phyloP scores from a whole-genome alignment of 352 stramenopile genomes.

The Phytophthora palmivora region DNA sequence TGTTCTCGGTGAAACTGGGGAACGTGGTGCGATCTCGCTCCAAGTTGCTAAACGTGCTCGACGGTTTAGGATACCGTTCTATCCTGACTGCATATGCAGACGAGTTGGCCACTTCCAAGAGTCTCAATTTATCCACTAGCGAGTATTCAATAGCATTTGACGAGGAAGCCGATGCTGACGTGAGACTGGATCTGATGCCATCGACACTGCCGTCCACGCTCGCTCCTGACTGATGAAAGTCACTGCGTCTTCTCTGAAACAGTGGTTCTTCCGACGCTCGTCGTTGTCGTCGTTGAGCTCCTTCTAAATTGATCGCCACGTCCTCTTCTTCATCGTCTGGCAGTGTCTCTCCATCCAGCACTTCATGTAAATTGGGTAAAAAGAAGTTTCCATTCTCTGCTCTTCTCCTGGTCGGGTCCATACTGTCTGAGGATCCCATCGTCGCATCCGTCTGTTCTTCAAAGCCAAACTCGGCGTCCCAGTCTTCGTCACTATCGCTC shows the following conservation, averaged over 20 bases:
- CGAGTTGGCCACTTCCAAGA: slow-evolving; percentile 75
- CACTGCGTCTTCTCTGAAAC: slow-evolving; percentile 61
- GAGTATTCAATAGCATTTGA: slow-evolving; percentile 63
- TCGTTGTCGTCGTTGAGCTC: slow-evolving; percentile 17
- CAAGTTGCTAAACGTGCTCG: slow-evolving; percentile 69
- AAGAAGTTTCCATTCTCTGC: slow-evolving; percentile 89
- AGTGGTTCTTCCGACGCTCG: slow-evolving; percentile 64
- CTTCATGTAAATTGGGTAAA: slow-evolving; percentile 75
- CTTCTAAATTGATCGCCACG: slow-evolving; percentile 40
- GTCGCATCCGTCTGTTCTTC: slow-evolving; percentile 54
- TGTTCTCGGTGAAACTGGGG: slow-evolving; percentile 70
- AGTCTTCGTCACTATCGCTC: slow-evolving; percentile 51
- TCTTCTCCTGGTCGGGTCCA: slow-evolving; percentile 66
- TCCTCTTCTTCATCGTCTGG: slow-evolving; percentile 54
- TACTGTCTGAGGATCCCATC: slow-evolving; percentile 37
- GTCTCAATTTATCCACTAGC: slow-evolving; percentile 71
- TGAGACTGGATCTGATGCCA: slow-evolving; percentile 63
- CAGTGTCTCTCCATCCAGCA: slow-evolving; percentile 77
- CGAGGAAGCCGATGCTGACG: slow-evolving; percentile 43
- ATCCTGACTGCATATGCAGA: slow-evolving; percentile 81
- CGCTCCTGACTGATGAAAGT: slow-evolving; percentile 43
- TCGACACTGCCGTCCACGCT: slow-evolving; percentile 60
- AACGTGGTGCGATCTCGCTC: slow-evolving; percentile 58
- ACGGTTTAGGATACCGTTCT: slow-evolving; percentile 82
- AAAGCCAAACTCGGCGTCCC: slow-evolving; percentile 86